These are phyloP conservation scores for Luffa aegyptiaca DNA, from an alignment of 306 rosid genomes.

Conservation along the genomic window DNA sequence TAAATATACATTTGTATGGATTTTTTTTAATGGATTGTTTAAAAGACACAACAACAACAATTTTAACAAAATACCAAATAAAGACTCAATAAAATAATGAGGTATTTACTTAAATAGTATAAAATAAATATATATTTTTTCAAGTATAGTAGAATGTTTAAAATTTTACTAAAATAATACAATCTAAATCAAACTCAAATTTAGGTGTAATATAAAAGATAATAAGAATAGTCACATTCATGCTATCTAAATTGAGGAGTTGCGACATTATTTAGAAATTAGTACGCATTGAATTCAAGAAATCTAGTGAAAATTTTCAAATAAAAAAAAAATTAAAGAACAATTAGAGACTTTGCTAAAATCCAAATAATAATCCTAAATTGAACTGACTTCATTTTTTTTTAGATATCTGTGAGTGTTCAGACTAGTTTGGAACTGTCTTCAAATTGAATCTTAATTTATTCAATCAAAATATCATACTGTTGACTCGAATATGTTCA, in stretches of 20 bases:
- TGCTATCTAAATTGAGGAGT: background rate
- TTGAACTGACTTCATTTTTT: too few species aligned
- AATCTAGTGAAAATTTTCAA: too few species aligned
- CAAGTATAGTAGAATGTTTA: background rate
- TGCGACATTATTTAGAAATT: background rate
- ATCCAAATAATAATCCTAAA: too few species aligned
- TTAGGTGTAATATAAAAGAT: background rate
- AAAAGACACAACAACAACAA: too few species aligned
- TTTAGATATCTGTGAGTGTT: too few species aligned
- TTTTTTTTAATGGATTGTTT: background rate
- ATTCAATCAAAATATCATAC: background rate
- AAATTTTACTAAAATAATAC: background rate
- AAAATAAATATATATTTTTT: too few species aligned
- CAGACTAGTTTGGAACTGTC: too few species aligned
- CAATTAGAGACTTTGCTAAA: too few species aligned
- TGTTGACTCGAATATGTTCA: background rate
- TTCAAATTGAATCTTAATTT: background rate
- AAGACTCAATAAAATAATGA: background rate
- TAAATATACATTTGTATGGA: background rate
- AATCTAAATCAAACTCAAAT: background rate
- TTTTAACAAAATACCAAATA: too few species aligned
- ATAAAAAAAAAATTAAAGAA: too few species aligned
- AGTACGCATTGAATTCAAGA: too few species aligned
- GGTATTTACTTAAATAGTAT: background rate
- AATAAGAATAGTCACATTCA: too few species aligned